Evolutionary conservation across 306 rosid genomes (phyloP).

Genomic region (Trichosanthes truncata): DNA sequence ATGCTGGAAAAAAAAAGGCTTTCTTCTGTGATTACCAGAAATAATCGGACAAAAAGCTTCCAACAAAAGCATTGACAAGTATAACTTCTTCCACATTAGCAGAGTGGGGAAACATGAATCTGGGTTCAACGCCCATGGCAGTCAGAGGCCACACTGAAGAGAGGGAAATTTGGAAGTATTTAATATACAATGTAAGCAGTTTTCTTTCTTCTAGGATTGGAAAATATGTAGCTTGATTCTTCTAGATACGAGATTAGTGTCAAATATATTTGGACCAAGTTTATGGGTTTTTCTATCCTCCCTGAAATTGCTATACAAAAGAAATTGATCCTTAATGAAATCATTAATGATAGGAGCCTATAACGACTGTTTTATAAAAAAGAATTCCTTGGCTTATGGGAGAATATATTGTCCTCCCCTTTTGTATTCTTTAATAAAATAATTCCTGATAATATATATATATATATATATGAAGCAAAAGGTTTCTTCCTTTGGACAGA

Average conservation of each 20-base stretch:
- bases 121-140: constrained; percentile 26
- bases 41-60: constrained; percentile 23
- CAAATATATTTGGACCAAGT: background rate
- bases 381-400: background rate
- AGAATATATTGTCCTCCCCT: background rate
- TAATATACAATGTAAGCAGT: background rate
- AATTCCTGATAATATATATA: background rate
- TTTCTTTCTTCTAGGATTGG: background rate
- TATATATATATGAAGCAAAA: background rate
- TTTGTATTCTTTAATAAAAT: background rate
- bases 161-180: background rate
- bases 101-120: constrained; percentile 18
- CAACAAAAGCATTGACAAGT: constrained; percentile 21
- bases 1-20: background rate
- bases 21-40: constrained; percentile 15
- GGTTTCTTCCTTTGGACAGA: background rate
- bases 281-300: background rate
- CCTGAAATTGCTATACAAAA: background rate
- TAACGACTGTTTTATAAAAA: background rate
- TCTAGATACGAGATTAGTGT: background rate
- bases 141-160: constrained; percentile 22
- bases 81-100: constrained; percentile 11
- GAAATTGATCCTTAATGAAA: background rate
- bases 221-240: background rate
- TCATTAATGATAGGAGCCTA: background rate